Base-by-base conservation (phyloP, 2,329 filamentous ascomycete species). In the Claviceps purpurea region DNA sequence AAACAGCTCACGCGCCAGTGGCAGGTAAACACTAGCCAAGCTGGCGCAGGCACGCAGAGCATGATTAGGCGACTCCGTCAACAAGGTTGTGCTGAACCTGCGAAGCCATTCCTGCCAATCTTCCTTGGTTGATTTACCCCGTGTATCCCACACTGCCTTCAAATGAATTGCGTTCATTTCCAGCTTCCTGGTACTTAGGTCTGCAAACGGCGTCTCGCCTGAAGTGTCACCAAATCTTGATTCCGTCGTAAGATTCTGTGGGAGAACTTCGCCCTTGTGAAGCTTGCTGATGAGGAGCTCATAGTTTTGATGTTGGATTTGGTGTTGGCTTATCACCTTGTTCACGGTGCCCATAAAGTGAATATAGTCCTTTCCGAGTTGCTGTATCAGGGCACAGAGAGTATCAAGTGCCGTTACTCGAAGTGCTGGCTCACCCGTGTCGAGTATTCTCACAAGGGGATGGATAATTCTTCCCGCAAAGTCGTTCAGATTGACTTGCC, bases 61-160 rank as follows among this genome's bases (percentile, higher is more conserved):
- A 62, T 96, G 93, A 58, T 96, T 95, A 3, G 93, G 94, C 1
- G 90, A 97, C 65, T 98, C 94, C 56, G 90, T 88, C 45, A 99
- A 76, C 7, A 98, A 75, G 52, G 95, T 95, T 38, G 95, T 91
- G 64, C 91, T 97, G 70, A 98, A 95, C 30, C 91, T 81, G 55
- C 94, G 82, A 69, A 98, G 89, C 93, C 93, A 99, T 67, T 99
- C 93, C 61, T 95, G 88, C 93, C 93, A 99, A 68, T 99, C 93
- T 64, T 99, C 93, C 61, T 90, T 89, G 10, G 93, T 99, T 0
- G 91, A 96, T 64, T 96, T 96, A 55, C 94, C 89, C 54, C 85
- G 89, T 0, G 94, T 93, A 60, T 97, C 93, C 93, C 93, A 99
- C 0, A 94, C 93, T 57, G 86, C 85, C 68, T 97, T 96, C 22